A percentile compares a stretch with the other conserved stretches of the same genome.
Conservation (phyloP, 768 basidiomycete genomes). For the Lepiota venenata region DNA sequence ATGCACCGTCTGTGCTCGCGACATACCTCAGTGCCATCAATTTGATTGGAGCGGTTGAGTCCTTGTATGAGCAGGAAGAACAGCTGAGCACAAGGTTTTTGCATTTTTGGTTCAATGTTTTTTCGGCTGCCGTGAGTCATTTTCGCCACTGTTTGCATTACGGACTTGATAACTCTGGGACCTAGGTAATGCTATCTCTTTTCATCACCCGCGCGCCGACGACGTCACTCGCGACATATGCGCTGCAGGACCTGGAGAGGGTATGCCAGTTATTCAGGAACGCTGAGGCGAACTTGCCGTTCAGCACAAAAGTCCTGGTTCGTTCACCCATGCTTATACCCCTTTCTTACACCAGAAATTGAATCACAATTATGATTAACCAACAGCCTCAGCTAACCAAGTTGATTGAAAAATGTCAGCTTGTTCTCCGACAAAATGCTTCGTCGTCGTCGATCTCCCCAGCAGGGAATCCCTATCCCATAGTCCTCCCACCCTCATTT, state of each 20-base stretch:
- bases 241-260: conserved; percentile 57
- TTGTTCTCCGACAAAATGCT: conserved; percentile 7
- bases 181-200: conserved; percentile 60
- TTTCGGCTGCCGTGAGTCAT: conserved; percentile 62
- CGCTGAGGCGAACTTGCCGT: conserved; percentile 56
- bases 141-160: background rate
- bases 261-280: conserved; percentile 54
- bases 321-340: conserved; percentile 19
- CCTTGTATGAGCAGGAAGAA: conserved; percentile 53
- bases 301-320: conserved; percentile 58
- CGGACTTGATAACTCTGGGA: background rate
- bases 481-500: conserved; percentile 33
- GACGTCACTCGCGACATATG: conserved; percentile 53
- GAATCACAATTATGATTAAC: background rate
- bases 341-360: background rate
- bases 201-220: conserved; percentile 62
- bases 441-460: conserved; percentile 3
- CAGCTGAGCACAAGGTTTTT: conserved; percentile 63
- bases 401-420: conserved; percentile 45
- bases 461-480: conserved; percentile 16
- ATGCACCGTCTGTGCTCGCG: conserved; percentile 69
- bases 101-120: conserved; percentile 73
- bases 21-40: conserved; percentile 59
- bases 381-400: conserved; percentile 54
- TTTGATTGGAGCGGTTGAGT: conserved; percentile 54